A percentile compares a stretch with the other conserved stretches of the same genome.
phyloP scores from a whole-genome alignment of 768 basidiomycete species.

The Nidula microcarpa region DNA sequence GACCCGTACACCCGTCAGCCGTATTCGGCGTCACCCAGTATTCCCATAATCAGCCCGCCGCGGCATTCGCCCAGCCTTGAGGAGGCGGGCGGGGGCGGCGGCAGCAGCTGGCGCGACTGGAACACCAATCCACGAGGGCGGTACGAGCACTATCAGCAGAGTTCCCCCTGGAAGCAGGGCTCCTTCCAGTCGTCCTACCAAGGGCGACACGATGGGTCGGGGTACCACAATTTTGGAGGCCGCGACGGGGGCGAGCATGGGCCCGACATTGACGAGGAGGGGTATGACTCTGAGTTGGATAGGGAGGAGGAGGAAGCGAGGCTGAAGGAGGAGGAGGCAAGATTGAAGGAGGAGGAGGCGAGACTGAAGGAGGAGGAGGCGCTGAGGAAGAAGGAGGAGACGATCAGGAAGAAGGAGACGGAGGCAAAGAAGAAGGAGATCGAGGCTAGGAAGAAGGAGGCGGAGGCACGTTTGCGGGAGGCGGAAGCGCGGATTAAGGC shows the following conservation, averaged over 20 bases:
- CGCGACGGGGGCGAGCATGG: background rate
- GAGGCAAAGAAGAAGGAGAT: conserved; percentile 16
- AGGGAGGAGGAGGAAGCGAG: conserved; percentile 14
- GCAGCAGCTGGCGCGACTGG: background rate
- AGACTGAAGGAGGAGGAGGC: conserved; percentile 16
- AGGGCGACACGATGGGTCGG: no score
- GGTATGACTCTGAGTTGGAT: background rate
- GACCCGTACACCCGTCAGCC: background rate
- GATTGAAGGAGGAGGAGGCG: conserved; percentile 12
- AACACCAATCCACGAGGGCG: no score
- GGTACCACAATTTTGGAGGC: background rate
- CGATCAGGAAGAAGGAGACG: conserved; percentile 17
- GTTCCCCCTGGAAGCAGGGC: no score
- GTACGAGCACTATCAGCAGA: no score
- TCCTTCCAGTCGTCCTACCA: no score
- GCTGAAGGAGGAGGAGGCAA: conserved; percentile 14
- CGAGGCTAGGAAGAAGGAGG: conserved; percentile 3
- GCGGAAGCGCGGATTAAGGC: conserved; percentile 6
- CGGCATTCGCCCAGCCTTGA: background rate
- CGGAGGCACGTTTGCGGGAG: background rate
- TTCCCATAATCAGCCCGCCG: background rate
- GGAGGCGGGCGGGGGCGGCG: background rate
- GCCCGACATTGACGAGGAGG: background rate
- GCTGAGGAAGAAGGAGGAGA: conserved; percentile 8
- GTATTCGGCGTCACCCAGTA: conserved; percentile 1